Percentiles rank a stretch among this genome's conserved stretches.
Evolutionary conservation across 129 eudicot genomes (phyloP).

Genomic region (Silybum marianum): DNA sequence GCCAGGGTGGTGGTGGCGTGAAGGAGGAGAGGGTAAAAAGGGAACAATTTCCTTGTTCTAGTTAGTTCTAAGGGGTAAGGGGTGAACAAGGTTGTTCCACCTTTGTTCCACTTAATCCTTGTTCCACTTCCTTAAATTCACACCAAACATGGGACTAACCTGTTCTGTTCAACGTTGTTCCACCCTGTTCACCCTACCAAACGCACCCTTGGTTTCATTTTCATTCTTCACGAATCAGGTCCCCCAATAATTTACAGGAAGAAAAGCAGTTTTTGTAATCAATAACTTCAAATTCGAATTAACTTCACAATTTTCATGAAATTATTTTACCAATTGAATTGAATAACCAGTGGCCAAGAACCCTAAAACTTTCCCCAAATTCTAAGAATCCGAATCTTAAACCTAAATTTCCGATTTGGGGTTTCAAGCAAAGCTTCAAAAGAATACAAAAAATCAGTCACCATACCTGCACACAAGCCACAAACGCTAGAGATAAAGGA

Average conservation of each 20-base stretch:
- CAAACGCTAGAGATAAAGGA: slow-evolving; percentile 44
- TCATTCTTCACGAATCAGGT: background rate
- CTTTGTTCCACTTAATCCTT: too few relatives aligned
- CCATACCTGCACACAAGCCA: slow-evolving; percentile 37
- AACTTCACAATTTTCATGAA: background rate
- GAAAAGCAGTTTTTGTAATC: background rate
- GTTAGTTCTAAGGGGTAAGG: too few relatives aligned
- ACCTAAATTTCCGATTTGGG: slow-evolving; percentile 4
- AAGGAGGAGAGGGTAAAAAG: too few relatives aligned
- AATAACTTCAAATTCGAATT: background rate
- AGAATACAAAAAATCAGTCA: slow-evolving; percentile 26
- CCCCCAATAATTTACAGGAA: background rate
- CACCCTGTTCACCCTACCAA: too few relatives aligned
- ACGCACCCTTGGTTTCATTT: too few relatives aligned
- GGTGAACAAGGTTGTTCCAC: too few relatives aligned
- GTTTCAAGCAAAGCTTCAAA: slow-evolving; percentile 24
- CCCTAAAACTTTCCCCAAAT: background rate
- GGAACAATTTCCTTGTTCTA: too few relatives aligned
- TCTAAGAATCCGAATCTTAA: background rate
- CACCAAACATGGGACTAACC: too few relatives aligned
- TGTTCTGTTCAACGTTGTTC: too few relatives aligned
- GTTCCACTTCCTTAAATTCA: too few relatives aligned
- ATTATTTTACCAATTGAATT: background rate
- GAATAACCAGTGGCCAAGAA: background rate
- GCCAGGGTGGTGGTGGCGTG: too few relatives aligned